Conservation (phyloP, 139 green algal genomes). For the Klebsormidium nitens region DNA sequence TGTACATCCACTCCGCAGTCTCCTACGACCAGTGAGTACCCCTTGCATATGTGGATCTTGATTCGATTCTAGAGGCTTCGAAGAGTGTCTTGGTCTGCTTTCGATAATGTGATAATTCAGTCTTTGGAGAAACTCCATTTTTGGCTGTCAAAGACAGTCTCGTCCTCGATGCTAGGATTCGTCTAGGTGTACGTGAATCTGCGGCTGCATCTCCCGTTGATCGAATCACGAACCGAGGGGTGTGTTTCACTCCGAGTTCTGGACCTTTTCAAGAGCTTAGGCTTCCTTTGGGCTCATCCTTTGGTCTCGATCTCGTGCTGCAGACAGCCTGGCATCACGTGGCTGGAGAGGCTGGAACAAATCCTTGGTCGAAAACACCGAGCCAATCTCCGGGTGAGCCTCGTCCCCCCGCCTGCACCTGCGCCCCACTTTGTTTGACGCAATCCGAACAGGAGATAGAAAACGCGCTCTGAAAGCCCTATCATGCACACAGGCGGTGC, state of each 20-base stretch:
- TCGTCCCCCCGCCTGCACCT: too few relatives aligned
- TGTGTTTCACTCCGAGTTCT: too few relatives aligned
- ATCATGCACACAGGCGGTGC: constrained; percentile 3
- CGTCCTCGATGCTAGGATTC: too few relatives aligned
- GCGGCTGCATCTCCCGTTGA: background rate
- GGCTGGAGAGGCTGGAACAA: constrained; percentile 34
- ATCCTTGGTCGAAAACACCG: constrained; percentile 29
- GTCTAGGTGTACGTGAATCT: too few relatives aligned
- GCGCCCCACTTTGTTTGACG: too few relatives aligned
- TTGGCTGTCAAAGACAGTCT: background rate
- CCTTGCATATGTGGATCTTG: background rate
- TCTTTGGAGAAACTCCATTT: background rate
- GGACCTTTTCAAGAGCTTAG: too few relatives aligned
- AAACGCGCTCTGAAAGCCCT: background rate
- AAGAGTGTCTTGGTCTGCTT: background rate
- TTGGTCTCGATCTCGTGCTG: background rate
- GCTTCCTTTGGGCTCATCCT: background rate
- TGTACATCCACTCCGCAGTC: constrained; percentile 37
- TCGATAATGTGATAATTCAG: background rate
- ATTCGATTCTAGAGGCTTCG: background rate
- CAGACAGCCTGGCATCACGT: constrained; percentile 19
- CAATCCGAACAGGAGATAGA: too few relatives aligned
- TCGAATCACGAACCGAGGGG: too few relatives aligned
- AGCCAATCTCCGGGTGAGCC: constrained; percentile 26
- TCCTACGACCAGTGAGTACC: constrained; percentile 13